Conservation (phyloP, 1,284 basidiomycete genomes). For the Termitomyces sp. region DNA sequence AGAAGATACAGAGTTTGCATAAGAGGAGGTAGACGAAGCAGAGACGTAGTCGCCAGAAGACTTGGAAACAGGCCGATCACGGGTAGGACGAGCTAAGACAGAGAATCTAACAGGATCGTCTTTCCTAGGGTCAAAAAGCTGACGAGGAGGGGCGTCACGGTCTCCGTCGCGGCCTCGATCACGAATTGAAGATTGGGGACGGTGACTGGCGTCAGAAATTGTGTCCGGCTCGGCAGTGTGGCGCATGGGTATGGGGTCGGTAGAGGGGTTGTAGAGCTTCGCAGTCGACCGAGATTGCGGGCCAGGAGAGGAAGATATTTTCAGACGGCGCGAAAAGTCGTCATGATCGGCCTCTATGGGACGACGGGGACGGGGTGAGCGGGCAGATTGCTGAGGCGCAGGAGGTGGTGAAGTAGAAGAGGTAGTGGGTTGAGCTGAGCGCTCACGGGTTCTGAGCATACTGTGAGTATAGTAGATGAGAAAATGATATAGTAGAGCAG, state of each 20-base stretch:
- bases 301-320: slow-evolving; percentile 53
- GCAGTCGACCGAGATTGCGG: slow-evolving; percentile 27
- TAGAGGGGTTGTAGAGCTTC: slow-evolving; percentile 68
- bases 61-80: slow-evolving; percentile 45
- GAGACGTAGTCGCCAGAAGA: slow-evolving; percentile 66
- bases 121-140: slow-evolving; percentile 79
- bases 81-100: slow-evolving; percentile 48
- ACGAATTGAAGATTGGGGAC: slow-evolving; percentile 20
- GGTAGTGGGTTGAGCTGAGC: slow-evolving; percentile 38
- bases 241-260: slow-evolving; percentile 60
- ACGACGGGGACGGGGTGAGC: slow-evolving; percentile 22
- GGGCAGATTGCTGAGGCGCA: slow-evolving; percentile 14
- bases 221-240: slow-evolving; percentile 59
- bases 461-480: slow-evolving; percentile 27
- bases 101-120: slow-evolving; percentile 82
- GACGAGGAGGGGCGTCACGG: slow-evolving; percentile 37
- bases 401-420: slow-evolving; percentile 21
- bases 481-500: slow-evolving; percentile 1
- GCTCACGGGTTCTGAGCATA: slow-evolving; percentile 41
- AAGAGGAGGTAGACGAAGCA: slow-evolving; percentile 73
- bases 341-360: slow-evolving; percentile 52
- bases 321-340: slow-evolving; percentile 65
- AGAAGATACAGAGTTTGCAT: slow-evolving; percentile 65
- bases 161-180: slow-evolving; percentile 30
- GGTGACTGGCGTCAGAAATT: slow-evolving; percentile 53